Base-by-base conservation (phyloP, 257 asterid species). In the Penstemon eatonii region DNA sequence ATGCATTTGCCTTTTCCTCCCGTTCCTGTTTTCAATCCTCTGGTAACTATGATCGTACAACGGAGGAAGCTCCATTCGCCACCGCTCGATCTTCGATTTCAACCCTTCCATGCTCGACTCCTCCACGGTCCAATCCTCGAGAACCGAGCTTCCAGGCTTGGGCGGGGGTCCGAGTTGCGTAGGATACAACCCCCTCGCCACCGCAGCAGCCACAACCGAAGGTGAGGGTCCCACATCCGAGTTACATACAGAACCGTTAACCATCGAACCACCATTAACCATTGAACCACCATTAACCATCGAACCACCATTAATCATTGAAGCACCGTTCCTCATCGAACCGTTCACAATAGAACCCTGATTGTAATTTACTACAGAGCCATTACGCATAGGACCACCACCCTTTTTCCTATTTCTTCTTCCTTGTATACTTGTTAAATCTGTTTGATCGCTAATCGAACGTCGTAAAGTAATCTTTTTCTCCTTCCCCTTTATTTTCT, bases 211-310 rank as follows among this genome's bases (percentile, higher is more conserved):
- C 72, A 83, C 83, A 11, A 83, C 82, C 0, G 87, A 83, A 4
- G 87, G 74, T 13, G 85, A 83, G 4, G 85, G 87, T 33, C 91
- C 91, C 36, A 82, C 42, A 36, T 85, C 91, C 1, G 91, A 85
- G 33, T 77, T 69, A 40, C 82, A 45, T 2, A 75, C 71, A 0
- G 92, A 85, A 4, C 84, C 95, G 42, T 81, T 69, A 13, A 81
- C 47, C 19, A 74, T 65, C 3, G 88, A 83, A 9, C 80, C 74
- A 3, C 74, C 85, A 39, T 46, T 64, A 42, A 77, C 52, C 10
- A 4, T 53, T 0, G 82, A 60, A 25, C 33, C 54, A 10, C 67
- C 67, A 44, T 62, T 15, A 44, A 62, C 42, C 6, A 33, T n/a
- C n/a, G n/a, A n/a, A n/a, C n/a, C n/a, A n/a, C n/a, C n/a, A 44